Percentiles rank a stretch among this genome's conserved stretches.
Evolutionary conservation across 495 filamentous ascomycete genomes (phyloP).

Genomic region (Hypoxylon cercidicola): DNA sequence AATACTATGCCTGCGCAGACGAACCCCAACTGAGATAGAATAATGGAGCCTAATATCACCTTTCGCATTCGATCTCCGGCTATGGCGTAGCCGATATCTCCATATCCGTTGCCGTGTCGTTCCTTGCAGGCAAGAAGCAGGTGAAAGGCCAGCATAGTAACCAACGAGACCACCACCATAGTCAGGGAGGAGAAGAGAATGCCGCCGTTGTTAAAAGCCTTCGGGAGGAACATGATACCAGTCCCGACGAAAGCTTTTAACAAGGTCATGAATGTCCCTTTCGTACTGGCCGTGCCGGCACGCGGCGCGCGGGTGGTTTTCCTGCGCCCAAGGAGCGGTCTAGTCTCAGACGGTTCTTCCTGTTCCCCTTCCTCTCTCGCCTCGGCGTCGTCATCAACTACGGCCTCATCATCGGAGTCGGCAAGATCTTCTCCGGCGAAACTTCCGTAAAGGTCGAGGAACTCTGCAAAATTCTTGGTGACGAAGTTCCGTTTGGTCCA

Average conservation of each 20-base stretch:
- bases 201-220: slow-evolving; percentile 74
- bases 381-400: slow-evolving; percentile 56
- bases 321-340: slow-evolving; percentile 65
- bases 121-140: slow-evolving; percentile 67
- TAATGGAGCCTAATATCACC: slow-evolving; percentile 68
- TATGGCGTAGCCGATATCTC: slow-evolving; percentile 68
- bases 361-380: slow-evolving; percentile 53
- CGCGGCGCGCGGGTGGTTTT: slow-evolving; percentile 54
- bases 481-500: slow-evolving; percentile 59
- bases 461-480: slow-evolving; percentile 73
- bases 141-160: slow-evolving; percentile 70
- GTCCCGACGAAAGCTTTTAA: slow-evolving; percentile 74
- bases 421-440: slow-evolving; percentile 78
- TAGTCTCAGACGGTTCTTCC: slow-evolving; percentile 51
- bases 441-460: slow-evolving; percentile 74
- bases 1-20: slow-evolving; percentile 74
- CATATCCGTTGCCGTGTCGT: slow-evolving; percentile 67
- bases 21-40: slow-evolving; percentile 73
- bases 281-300: slow-evolving; percentile 66
- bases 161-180: slow-evolving; percentile 62
- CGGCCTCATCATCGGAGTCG: slow-evolving; percentile 70
- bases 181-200: slow-evolving; percentile 72
- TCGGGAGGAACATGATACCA: slow-evolving; percentile 75
- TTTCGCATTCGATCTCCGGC: slow-evolving; percentile 60
- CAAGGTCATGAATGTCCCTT: slow-evolving; percentile 74